Evolutionary conservation across 352 stramenopile genomes (phyloP), one percentile per base, ranked within the genome.

Genomic region (Pythium dissotocum): DNA sequence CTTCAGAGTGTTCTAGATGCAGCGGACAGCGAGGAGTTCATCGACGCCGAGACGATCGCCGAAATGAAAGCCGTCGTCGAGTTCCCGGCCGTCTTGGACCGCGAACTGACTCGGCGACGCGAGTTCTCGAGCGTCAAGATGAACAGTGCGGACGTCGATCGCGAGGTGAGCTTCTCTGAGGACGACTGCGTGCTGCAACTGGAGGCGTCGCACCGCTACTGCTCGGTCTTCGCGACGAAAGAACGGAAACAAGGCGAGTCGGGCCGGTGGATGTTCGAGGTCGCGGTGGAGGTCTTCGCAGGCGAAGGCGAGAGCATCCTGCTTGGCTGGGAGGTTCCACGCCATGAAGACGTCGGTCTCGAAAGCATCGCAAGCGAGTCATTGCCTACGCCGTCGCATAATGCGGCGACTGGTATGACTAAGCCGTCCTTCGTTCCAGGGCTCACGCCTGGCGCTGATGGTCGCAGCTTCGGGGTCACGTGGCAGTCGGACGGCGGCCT

Each of bases 261-360:
- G 21, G 83, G 83, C 4, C 82, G 83, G 54, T 94, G 85, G 85
- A 90, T 94, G 82, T 94, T 89, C 36, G 83, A 94, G 70, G 83
- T 49, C 3, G 42, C 42, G 24, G 26, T 72, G 44, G 66, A 72
- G 16, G 59, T 65, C 21, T 72, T 68, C 63, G 78, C 69, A 2
- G 77, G 79, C 12, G 81, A 87, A 14, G 83, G 85, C n/a, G 83
- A 89, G 60, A 94, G 80, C 59, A 63, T 94, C 12, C 62, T 91
- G n/a, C 58, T 94, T 4, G 85, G 83, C n/a, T 94, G 85, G 85
- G 85, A 94, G 63, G 77, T 90, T 26, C 80, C 83, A 10, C 76
- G 82, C 6, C 9, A 26, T 18, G 53, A 1, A 2, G 40, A 30
- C 16, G 52, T 16, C 21, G 26, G 24, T 10, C 28, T 16, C 4